Conservation (phyloP, 148 eudicot species). For the Suaeda aralocaspica region DNA sequence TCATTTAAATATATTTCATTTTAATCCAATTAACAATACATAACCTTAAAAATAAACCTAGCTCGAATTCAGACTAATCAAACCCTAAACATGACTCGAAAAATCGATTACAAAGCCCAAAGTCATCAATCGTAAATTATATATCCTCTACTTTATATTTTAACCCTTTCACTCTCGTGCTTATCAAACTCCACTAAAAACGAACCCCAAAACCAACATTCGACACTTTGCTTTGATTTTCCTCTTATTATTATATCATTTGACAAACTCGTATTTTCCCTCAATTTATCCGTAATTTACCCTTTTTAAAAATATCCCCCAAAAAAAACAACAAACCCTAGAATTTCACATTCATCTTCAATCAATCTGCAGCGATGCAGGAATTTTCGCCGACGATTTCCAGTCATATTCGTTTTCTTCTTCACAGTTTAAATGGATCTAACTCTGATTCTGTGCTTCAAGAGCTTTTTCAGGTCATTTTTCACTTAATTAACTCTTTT, state of each 20-base stretch:
- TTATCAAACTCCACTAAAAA: not conserved
- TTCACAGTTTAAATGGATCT: conserved; percentile 56
- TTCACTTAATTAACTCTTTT: not conserved
- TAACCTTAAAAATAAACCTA: too few species aligned
- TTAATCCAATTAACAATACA: too few species aligned
- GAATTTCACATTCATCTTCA: not conserved
- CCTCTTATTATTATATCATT: not conserved
- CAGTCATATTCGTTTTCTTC: conserved; percentile 52
- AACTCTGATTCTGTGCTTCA: conserved; percentile 59
- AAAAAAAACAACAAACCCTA: conserved; percentile 40
- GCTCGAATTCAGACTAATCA: too few species aligned
- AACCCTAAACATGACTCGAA: too few species aligned
- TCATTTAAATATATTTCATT: too few species aligned
- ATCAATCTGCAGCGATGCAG: conserved; percentile 38
- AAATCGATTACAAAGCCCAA: too few species aligned
- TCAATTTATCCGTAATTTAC: not conserved
- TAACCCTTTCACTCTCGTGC: not conserved
- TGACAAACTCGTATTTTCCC: not conserved
- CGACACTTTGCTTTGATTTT: not conserved
- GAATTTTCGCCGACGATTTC: conserved; percentile 44
- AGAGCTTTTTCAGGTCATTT: conserved; percentile 53
- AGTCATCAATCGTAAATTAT: too few species aligned
- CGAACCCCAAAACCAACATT: not conserved
- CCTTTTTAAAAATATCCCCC: too few species aligned
- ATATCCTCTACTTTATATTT: too few species aligned